Base-by-base conservation (phyloP, 2,329 filamentous ascomycete genomes). In the Fusarium avenaceum region DNA sequence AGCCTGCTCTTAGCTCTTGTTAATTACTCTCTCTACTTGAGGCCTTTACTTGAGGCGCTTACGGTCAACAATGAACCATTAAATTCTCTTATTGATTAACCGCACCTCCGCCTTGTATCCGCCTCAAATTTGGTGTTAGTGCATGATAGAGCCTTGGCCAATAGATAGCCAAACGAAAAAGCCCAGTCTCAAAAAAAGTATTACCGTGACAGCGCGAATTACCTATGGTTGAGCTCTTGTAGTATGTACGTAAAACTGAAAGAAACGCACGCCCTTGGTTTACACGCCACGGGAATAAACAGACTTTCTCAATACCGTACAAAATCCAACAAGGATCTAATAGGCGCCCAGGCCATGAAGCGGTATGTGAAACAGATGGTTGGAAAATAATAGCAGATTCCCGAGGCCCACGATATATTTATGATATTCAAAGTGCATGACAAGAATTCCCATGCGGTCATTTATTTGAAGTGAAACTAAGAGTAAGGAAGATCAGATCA, bases 371-470 rank as follows among this genome's bases (percentile, higher is more conserved):
- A 57, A 57, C 48, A 28, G 10, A 69, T 57, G 45, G 45, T 43
- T 65, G 44, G 47, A 44, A 50, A 61, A 70, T 67, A 59, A 67
- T 67, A 69, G 66, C 48, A 46, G 19, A 54, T 46, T 61, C 47
- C 45, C 17, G 39, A 57, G 69, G n/a, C 24, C 66, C 48, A 69
- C 48, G 65, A 57, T 35, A 40, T 44, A 62, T 19, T 8, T 26
- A 17, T 44, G 40, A 24, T 26, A 55, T 42, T 45, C 13, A 20
- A 40, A 43, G 20, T 4, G 32, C 28, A 42, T 57, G 47, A 56
- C 38, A 55, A 65, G 53, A 54, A 62, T 55, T n/a, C 35, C 40
- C 42, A 63, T 35, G 20, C 45, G 40, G 14, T 15, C 51, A 28
- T n/a, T 46, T 51, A 50, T 49, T 26, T 52, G 47, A 56, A 45